Base-by-base conservation (phyloP, 257 asterid genomes). In the Parsonsia alboflavescens region DNA sequence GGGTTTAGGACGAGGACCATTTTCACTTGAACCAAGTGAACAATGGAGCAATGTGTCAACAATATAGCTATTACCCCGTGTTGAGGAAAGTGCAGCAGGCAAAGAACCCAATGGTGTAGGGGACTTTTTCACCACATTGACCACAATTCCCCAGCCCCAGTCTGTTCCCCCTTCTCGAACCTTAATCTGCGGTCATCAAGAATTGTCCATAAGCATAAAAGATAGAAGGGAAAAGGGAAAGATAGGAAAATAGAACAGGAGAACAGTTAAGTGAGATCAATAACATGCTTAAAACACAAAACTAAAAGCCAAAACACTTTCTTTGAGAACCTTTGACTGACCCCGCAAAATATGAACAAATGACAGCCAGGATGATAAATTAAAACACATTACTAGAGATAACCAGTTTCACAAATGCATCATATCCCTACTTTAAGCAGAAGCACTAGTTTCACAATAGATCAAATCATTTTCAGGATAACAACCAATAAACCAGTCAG, bases 141-240 rank as follows among this genome's bases (percentile, higher is more conserved):
- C 96, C 71, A 90, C 98, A 72, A 92, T 92, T 71, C 97, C 98
- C 99, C 99, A 95, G 73, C 99, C 99, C 99, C 99, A 95, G 84
- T 95, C 96, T 44, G 89, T 95, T 76, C 93, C 96, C 59, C 98
- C 97, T 84, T 92, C 98, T 78, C 96, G 90, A 68, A 95, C 90
- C 85, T 86, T 95, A 50, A 95, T 90, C 98, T 94, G 88, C 71
- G 77, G 49, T 79, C 74, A 82, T 80, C 76, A 81, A 63, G 42
- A 73, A 78, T 78, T 77, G 62, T 75, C 74, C 49, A 70, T 74
- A 73, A 66, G 56, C 45, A 36, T 57, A 41, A 64, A 44, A 71
- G 44, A 73, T 62, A 56, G 26, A 52, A 54, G 33, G 61, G 26
- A 39, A 67, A 64, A 56, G 57, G 16, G 56, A 45, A 17, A 13